Conservation (phyloP, 2,329 filamentous ascomycete species). For the Cryphonectria nitschkei region DNA sequence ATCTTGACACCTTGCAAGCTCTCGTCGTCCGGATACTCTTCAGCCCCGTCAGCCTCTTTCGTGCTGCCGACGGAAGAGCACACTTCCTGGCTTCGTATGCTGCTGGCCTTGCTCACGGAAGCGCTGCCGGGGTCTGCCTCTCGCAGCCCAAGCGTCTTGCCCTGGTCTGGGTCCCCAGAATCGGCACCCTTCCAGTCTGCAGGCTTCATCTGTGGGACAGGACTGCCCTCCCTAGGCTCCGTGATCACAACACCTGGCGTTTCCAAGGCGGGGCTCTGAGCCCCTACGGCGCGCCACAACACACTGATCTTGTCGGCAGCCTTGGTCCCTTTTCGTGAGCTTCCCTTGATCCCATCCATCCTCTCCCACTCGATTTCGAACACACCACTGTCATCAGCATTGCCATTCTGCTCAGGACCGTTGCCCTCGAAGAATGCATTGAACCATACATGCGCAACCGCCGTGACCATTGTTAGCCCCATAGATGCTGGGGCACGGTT, state of each 20-base stretch:
- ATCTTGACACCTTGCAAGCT: slow-evolving; percentile 32
- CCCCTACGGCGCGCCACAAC: slow-evolving; percentile 68
- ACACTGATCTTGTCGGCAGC: slow-evolving; percentile 83
- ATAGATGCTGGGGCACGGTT: slow-evolving; percentile 78
- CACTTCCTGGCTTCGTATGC: slow-evolving; percentile 52
- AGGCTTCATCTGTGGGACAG: slow-evolving; percentile 69
- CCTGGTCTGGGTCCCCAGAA: slow-evolving; percentile 49
- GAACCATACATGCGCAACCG: slow-evolving; percentile 96
- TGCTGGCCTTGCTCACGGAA: slow-evolving; percentile 73
- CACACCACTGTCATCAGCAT: slow-evolving; percentile 67
- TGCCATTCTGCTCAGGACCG: slow-evolving; percentile 69
- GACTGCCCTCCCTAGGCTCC: slow-evolving; percentile 68
- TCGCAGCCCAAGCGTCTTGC: slow-evolving; percentile 71
- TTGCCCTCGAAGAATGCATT: slow-evolving; percentile 90
- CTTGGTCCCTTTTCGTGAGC: slow-evolving; percentile 76
- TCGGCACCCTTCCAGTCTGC: slow-evolving; percentile 75
- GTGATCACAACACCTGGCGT: slow-evolving; percentile 53
- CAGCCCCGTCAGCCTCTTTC: slow-evolving; percentile 27
- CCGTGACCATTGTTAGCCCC: slow-evolving; percentile 86
- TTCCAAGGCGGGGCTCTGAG: slow-evolving; percentile 32
- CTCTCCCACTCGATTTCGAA: slow-evolving; percentile 64
- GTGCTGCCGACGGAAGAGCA: not conserved
- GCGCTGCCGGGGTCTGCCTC: slow-evolving; percentile 67
- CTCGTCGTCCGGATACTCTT: slow-evolving; percentile 34
- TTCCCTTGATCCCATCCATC: slow-evolving; percentile 96